Base-by-base conservation (phyloP, 805 yeast genomes). In the Zygotorulaspora florentina region DNA sequence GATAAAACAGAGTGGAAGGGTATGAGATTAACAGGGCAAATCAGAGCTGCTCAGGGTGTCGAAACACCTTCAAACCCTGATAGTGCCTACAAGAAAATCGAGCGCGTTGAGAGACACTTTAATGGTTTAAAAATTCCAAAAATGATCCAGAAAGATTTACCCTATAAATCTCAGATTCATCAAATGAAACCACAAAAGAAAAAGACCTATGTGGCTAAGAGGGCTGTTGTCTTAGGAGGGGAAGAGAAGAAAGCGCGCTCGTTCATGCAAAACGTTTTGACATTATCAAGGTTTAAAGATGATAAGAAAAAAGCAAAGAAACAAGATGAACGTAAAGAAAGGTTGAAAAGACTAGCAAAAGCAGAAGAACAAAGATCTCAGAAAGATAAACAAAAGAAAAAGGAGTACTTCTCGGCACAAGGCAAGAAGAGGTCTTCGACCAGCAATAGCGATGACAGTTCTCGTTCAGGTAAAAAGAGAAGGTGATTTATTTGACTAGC, bases 211-310 rank as follows among this genome's bases (percentile, higher is more conserved):
- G 64, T 85, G 79, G 78, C 75, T 46, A 93, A 89, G 73, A 81
- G 99, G 61, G 99, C 99, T 1, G 97, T 93, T 43, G 93, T 93
- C 6, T 69, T 90, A 33, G 86, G 83, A 35, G 96, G 95, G 12
- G 96, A 87, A 42, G 98, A 91, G 68, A 88, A 87, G 83, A 86
- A 87, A 71, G 90, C 95, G 27, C 78, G 97, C 56, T 83, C 88
- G 29, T 76, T 91, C 68, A 79, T 93, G 74, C 91, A 85, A 67
- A 87, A 87, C 69, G 81, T 93, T 45, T 78, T 85, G 58, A 88
- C 98, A 0, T 71, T 93, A 43, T 80, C 87, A 59, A 87, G 81
- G 59, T 93, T 85, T 48, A 91, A 91, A 72, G 96, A 87, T 25
- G 77, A 79, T 43, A 85, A 85, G 78, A 80, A 83, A 54, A 75